These are phyloP conservation scores for Aurantiochytrium sp. DNA, from an alignment of 108 stramenopile genomes.

Conservation along the genomic window DNA sequence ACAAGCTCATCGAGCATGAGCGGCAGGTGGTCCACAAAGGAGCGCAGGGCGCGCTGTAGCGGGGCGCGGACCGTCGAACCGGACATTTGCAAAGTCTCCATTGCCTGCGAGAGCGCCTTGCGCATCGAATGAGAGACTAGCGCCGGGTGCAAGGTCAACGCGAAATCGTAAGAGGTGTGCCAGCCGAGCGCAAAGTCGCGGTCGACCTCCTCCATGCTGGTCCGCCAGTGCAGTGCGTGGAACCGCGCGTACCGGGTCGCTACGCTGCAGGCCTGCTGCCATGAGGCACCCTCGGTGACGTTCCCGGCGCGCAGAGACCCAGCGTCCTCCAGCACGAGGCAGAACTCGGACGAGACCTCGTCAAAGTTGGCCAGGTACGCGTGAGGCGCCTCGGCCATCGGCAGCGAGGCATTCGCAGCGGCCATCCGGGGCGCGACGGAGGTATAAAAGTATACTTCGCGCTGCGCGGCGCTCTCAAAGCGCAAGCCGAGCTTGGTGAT, in stretches of 20 bases:
- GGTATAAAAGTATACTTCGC: neutral
- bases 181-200: neutral
- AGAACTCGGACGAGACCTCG: neutral
- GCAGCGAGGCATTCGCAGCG: neutral
- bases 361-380: neutral
- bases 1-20: neutral
- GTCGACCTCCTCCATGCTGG: neutral
- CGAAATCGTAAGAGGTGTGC: neutral
- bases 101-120: neutral
- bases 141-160: neutral
- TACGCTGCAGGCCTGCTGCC: neutral
- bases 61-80: neutral
- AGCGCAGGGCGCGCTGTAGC: neutral
- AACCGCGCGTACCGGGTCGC: conserved; percentile 13
- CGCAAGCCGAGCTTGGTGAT: neutral
- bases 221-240: conserved; percentile 1
- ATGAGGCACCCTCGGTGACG: neutral
- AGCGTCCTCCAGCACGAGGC: neutral
- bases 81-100: neutral
- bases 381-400: neutral
- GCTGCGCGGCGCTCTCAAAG: neutral
- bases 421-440: neutral
- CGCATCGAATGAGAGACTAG: neutral
- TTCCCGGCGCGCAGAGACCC: neutral
- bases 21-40: neutral